Evolutionary conservation across 2,329 filamentous ascomycete species (phyloP).

Genomic region (Calonectria pteridis): DNA sequence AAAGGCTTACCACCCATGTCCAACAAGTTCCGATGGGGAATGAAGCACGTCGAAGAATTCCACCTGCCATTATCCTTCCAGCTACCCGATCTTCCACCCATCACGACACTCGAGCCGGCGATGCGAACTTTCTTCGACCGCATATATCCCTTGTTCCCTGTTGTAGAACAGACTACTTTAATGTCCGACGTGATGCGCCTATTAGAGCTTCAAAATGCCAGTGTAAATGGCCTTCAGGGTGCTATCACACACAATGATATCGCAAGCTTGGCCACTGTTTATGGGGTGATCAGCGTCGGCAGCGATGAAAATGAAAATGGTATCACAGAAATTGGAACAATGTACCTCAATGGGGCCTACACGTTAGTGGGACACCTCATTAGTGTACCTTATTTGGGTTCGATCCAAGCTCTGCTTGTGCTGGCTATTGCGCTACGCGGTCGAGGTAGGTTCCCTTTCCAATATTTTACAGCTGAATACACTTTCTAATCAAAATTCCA

Average conservation of each 20-base stretch:
- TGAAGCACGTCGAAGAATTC: slow-evolving; percentile 39
- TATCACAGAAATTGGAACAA: slow-evolving; percentile 26
- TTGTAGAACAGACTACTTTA: slow-evolving; percentile 31
- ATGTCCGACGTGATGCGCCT: slow-evolving; percentile 33
- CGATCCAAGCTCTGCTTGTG: slow-evolving; percentile 34
- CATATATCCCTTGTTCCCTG: slow-evolving; percentile 35
- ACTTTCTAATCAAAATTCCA: background rate
- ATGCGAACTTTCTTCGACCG: slow-evolving; percentile 37
- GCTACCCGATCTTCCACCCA: slow-evolving; percentile 31
- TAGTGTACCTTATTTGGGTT: slow-evolving; percentile 35
- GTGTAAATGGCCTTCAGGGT: slow-evolving; percentile 23
- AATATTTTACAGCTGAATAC: background rate
- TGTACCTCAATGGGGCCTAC: slow-evolving; percentile 34
- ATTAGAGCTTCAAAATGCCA: slow-evolving; percentile 33
- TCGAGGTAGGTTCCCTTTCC: slow-evolving; percentile 23
- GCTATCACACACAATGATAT: slow-evolving; percentile 28
- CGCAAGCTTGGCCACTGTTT: slow-evolving; percentile 29
- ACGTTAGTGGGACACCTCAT: slow-evolving; percentile 33
- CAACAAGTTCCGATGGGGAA: slow-evolving; percentile 36
- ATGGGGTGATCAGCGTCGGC: slow-evolving; percentile 31
- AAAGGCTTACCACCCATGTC: slow-evolving; percentile 36
- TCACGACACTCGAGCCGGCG: slow-evolving; percentile 35
- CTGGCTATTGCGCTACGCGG: slow-evolving; percentile 33
- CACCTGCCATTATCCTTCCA: slow-evolving; percentile 26
- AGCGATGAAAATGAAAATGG: slow-evolving; percentile 32